phyloP scores from a whole-genome alignment of 2,329 filamentous ascomycete genomes.

The Epichloe scottii region DNA sequence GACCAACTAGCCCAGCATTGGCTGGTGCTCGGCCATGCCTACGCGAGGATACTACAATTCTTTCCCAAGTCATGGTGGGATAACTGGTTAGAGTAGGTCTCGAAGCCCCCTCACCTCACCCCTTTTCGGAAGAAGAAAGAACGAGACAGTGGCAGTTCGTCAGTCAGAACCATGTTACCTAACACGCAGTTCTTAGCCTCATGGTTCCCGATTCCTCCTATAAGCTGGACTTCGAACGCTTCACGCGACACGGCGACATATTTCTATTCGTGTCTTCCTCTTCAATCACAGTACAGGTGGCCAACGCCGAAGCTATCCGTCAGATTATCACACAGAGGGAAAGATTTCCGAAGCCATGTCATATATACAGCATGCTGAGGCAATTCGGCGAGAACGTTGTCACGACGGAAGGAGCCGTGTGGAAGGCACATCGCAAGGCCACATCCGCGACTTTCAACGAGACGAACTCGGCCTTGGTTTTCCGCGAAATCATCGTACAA shows the following conservation, averaged over 20 bases:
- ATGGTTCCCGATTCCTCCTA: constrained; percentile 50
- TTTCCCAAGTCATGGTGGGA: constrained; percentile 45
- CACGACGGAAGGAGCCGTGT: constrained; percentile 54
- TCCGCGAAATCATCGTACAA: constrained; percentile 49
- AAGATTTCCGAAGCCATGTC: constrained; percentile 44
- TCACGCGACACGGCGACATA: constrained; percentile 46
- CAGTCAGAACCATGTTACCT: neutral
- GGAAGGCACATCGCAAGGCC: constrained; percentile 62
- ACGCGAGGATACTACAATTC: constrained; percentile 40
- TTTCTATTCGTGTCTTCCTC: constrained; percentile 52
- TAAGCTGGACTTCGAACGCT: constrained; percentile 41
- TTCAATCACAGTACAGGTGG: constrained; percentile 39
- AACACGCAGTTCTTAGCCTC: constrained; percentile 24
- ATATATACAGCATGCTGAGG: constrained; percentile 23
- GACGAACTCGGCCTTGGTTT: constrained; percentile 58
- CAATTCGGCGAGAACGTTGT: constrained; percentile 60
- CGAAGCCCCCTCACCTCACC: neutral
- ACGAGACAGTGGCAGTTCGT: no score
- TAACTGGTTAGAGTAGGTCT: constrained; percentile 42
- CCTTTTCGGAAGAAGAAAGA: no score
- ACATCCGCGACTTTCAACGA: constrained; percentile 65
- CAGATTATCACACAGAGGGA: constrained; percentile 55
- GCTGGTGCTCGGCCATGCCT: constrained; percentile 35
- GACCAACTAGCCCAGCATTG: constrained; percentile 2
- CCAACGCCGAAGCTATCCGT: constrained; percentile 51